Evolutionary conservation across 2,329 filamentous ascomycete genomes (phyloP).

Genomic region (Cryphonectria naterciae): DNA sequence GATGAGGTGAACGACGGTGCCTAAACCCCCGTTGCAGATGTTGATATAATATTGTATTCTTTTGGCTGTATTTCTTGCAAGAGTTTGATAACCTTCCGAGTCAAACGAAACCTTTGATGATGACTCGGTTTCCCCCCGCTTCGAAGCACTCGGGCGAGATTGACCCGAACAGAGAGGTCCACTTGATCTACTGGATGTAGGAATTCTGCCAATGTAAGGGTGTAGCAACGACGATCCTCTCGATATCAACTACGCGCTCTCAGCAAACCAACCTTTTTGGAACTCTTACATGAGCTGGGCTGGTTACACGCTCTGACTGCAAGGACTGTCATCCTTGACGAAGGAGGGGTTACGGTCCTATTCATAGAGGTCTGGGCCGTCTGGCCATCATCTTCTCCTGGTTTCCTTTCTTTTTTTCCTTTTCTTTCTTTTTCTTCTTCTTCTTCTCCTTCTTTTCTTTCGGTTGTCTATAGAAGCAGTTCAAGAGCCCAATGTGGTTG

Average conservation of each 20-base stretch:
- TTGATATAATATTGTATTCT: neutral
- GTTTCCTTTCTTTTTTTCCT: neutral
- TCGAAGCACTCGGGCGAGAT: neutral
- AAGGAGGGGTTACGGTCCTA: neutral
- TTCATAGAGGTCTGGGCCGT: neutral
- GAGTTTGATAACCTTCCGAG: neutral
- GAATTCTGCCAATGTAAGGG: neutral
- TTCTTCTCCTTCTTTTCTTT: neutral
- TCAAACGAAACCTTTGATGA: neutral
- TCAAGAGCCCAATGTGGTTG: neutral
- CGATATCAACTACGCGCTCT: neutral
- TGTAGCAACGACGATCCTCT: neutral
- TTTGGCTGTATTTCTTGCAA: neutral
- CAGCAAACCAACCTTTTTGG: neutral
- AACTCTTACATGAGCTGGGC: neutral
- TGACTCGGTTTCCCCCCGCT: neutral
- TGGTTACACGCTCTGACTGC: neutral
- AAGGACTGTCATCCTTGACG: neutral
- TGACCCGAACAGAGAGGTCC: constrained; percentile 6
- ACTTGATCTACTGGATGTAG: neutral
- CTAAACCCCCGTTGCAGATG: neutral
- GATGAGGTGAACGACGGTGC: neutral
- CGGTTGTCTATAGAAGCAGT: too few species aligned
- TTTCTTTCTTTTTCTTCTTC: neutral
- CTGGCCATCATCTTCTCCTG: neutral